These are phyloP conservation scores for Gliomastix tumulicola DNA, from an alignment of 2,329 filamentous ascomycete species.

Conservation along the genomic window DNA sequence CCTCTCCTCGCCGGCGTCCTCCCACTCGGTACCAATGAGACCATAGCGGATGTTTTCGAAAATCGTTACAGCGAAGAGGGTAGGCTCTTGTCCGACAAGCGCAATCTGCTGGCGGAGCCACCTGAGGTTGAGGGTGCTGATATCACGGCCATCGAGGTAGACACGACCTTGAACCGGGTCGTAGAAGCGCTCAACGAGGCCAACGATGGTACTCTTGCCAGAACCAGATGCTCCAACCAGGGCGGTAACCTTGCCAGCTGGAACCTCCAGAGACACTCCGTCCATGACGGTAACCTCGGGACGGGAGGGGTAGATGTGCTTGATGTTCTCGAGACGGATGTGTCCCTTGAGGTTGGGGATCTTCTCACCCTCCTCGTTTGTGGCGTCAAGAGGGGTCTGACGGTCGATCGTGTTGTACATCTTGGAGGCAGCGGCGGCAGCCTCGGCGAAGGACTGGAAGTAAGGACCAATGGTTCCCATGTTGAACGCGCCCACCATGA, in stretches of 20 bases:
- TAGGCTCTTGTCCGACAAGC: conserved; percentile 87
- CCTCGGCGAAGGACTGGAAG: conserved; percentile 77
- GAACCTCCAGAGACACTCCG: conserved; percentile 70
- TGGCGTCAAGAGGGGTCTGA: conserved; percentile 74
- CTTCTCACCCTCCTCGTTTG: conserved; percentile 60
- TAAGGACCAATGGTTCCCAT: conserved; percentile 85
- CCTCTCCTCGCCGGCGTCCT: conserved; percentile 39
- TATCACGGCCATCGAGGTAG: conserved; percentile 74
- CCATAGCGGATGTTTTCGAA: conserved; percentile 84
- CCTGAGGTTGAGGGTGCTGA: conserved; percentile 73
- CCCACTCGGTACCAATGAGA: conserved; percentile 65
- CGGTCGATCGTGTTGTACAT: conserved; percentile 95
- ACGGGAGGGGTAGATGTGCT: conserved; percentile 90
- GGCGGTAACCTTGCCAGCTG: conserved; percentile 89
- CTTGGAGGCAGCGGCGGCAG: conserved; percentile 77
- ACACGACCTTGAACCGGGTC: conserved; percentile 75
- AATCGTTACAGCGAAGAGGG: conserved; percentile 84
- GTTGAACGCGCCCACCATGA: conserved; percentile 90
- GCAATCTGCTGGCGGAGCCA: conserved; percentile 92
- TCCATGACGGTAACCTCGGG: conserved; percentile 88
- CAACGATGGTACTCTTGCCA: conserved; percentile 24
- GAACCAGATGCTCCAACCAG: conserved; percentile 74
- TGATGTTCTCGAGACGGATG: conserved; percentile 88
- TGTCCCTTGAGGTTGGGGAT: conserved; percentile 53
- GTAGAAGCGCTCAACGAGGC: conserved; percentile 40